Base-by-base conservation (phyloP, 2,329 filamentous ascomycete genomes). In the Neocucurbitaria cava region DNA sequence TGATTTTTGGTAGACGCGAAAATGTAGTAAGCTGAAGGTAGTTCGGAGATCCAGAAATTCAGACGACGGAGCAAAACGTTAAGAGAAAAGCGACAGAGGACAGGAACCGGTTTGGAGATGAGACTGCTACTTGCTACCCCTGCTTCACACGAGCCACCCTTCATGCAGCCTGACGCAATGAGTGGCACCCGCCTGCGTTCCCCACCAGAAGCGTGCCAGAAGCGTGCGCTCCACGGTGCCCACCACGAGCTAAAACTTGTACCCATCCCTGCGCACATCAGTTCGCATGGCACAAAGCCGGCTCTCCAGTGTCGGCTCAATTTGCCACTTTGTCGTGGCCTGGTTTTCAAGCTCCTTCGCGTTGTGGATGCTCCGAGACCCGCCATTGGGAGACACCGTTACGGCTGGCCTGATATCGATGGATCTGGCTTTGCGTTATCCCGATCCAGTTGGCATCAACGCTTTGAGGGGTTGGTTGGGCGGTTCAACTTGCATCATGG, bases 81-180 rank as follows among this genome's bases (percentile, higher is more conserved):
- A 69, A 68, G 62, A 71, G 64, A 58, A 69, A 71, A 59, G 56
- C 49, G 43, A 31, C 60, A 59, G 42, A 59, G 55, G 39, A 58
- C 60, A 61, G 67, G 68, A 75, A 76, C 72, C 66, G 69, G 72
- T 76, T 75, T 76, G 71, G 54, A 65, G 60, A 53, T 59, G 49
- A 49, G 49, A 51, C 63, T 64, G 66, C 66, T 66, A 64, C 64
- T 65, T 57, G 49, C 52, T 68, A 57, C 65, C 71, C 68, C 69
- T 67, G 62, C 59, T 60, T 61, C 58, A 61, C 65, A 69, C 67
- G 65, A 73, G 69, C 71, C 72, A 74, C 68, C 24, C 63, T 43
- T 59, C 51, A 70, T 74, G 73, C 72, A 71, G 52, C 50, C 67
- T 76, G 73, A 76, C 71, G 73, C 70, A 75, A 74, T 59, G 38